A percentile compares a stretch with the other conserved stretches of the same genome.
Evolutionary conservation across 352 stramenopile genomes (phyloP).

Genomic region (Detonula confervacea): DNA sequence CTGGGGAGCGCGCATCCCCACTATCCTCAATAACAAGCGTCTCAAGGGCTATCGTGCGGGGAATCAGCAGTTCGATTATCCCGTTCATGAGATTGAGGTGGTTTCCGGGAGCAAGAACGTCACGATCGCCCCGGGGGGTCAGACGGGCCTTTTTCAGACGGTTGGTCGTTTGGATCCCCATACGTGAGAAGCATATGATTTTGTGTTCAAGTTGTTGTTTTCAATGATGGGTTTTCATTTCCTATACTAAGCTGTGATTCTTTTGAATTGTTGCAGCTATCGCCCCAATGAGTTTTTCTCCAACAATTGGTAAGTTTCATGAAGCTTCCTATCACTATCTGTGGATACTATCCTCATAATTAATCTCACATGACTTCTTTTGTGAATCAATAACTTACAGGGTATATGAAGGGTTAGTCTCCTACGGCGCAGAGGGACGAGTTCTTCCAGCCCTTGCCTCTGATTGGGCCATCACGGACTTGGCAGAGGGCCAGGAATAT

Average conservation of each 20-base stretch:
- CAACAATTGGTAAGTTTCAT: conserved; percentile 44
- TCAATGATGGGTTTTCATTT: neutral
- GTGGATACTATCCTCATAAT: no score
- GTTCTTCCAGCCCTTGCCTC: conserved; percentile 59
- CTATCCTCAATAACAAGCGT: conserved; percentile 42
- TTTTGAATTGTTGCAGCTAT: no score
- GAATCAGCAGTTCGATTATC: conserved; percentile 63
- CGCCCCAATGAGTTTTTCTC: conserved; percentile 56
- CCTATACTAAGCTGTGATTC: neutral
- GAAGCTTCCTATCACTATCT: no score
- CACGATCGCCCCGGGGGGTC: conserved; percentile 59
- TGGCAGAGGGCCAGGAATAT: conserved; percentile 24
- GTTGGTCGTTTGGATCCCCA: conserved; percentile 65
- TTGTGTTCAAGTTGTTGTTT: neutral
- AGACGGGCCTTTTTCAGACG: conserved; percentile 59
- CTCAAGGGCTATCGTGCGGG: conserved; percentile 39
- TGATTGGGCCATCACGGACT: conserved; percentile 43
- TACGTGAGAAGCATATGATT: conserved; percentile 22
- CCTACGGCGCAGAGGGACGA: conserved; percentile 62
- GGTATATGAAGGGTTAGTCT: conserved; percentile 79
- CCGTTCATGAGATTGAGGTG: conserved; percentile 42
- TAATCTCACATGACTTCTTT: neutral
- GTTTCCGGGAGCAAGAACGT: conserved; percentile 48
- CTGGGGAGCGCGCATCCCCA: conserved; percentile 37
- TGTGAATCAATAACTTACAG: no score